Conservation (phyloP, 441 rosid genomes). For the Euphorbia schlechtendalii region DNA sequence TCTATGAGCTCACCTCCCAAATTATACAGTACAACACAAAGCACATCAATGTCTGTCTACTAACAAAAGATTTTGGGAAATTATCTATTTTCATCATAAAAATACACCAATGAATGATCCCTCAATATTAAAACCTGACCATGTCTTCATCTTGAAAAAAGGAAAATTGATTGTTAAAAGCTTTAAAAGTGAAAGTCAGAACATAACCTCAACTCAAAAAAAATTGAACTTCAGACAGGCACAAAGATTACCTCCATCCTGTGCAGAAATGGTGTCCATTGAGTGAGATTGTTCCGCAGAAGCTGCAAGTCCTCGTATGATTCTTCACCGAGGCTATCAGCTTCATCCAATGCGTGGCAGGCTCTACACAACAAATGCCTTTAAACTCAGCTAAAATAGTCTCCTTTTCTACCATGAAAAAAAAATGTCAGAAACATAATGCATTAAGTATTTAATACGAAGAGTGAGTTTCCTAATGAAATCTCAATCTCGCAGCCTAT, state of each 20-base stretch:
- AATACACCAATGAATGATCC: no score
- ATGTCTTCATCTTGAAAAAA: neutral
- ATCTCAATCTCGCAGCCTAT: constrained; percentile 50
- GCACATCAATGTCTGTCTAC: no score
- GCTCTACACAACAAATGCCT: constrained; percentile 40
- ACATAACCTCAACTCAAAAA: neutral
- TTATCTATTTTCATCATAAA: no score
- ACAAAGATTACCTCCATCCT: constrained; percentile 52
- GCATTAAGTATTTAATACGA: no score
- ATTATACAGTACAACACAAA: no score
- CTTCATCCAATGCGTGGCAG: constrained; percentile 78
- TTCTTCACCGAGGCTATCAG: constrained; percentile 72
- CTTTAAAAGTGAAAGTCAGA: no score
- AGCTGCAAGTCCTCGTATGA: constrained; percentile 83
- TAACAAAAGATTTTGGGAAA: no score
- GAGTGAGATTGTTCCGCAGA: constrained; percentile 65
- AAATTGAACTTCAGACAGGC: neutral
- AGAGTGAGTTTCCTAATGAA: neutral
- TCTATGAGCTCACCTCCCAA: no score
- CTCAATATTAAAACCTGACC: neutral
- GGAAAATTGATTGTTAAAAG: neutral
- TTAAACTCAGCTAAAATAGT: constrained; percentile 85
- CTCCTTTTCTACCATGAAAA: constrained; percentile 65
- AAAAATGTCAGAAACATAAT: neutral
- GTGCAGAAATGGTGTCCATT: constrained; percentile 67